Base-by-base conservation (phyloP, 495 filamentous ascomycete genomes). In the Trichoderma orchidacearum region DNA sequence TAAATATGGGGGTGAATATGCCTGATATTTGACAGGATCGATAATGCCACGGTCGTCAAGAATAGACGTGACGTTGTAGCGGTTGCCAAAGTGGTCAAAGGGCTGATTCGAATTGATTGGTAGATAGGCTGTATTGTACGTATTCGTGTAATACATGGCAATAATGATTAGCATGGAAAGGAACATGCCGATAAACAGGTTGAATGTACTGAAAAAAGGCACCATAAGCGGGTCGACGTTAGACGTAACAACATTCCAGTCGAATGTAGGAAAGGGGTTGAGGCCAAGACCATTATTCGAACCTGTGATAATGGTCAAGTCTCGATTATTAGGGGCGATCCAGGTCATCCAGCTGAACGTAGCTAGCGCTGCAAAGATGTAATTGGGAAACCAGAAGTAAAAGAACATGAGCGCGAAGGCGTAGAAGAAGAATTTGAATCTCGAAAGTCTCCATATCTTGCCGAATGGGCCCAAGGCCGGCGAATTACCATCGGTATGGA, bases 341-440 rank as follows among this genome's bases (percentile, higher is more conserved):
- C 72, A 74, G 0, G 67, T 61, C 48, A 71, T 69, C 72, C 72
- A 74, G 63, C 65, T 69, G 57, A 74, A 74, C 34, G 59, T 62
- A 35, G 60, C 67, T 23, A 74, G 57, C 21, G 66, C 69, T 21
- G 55, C 60, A 41, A 72, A 71, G 57, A 74, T 62, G 60, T 68
- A 71, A 59, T 74, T 71, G 36, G 72, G 72, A 29, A 74, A 66
- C 72, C 72, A 74, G 56, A 73, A 73, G 58, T 71, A 74, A 30
- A 68, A 59, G 31, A 72, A 73, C 69, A 72, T 73, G 51, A 59
- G 57, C 7, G 55, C 59, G 25, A 72, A 71, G 1, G 65, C 66
- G 12, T 59, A 55, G 27, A 55, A 27, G 60, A 74, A 74, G 56
- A 68, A 69, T 59, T 58, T 67, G 25, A 73, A 61, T 0, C 72